Base-by-base conservation (phyloP, 2,329 filamentous ascomycete genomes). In the Aspergillus sclerotialis region DNA sequence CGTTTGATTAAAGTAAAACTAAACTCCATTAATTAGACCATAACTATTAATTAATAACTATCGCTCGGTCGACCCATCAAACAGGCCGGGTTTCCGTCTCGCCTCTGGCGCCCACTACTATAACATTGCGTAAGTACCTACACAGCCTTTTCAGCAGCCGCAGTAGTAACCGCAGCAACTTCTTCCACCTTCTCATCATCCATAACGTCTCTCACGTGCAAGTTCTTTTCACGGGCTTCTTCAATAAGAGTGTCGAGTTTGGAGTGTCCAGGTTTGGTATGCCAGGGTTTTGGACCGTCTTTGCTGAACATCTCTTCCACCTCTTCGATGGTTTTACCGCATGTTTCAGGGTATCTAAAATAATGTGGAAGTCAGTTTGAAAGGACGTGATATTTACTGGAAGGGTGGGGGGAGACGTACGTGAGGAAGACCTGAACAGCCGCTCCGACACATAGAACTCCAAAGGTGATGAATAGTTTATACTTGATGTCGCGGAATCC, bases 401-500 rank as follows among this genome's bases (percentile, higher is more conserved):
- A 23, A 23, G 10, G 19, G 12, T n/a, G 6, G 17, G 15, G 21
- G 7, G n/a, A 26, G 7, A 40, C 38, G 38, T 64, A 69, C 5
- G 61, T 64, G 34, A 70, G 56, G 44, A 52, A 72, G 37, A 67
- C 65, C 28, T 71, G 67, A 4, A 65, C 39, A 0, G 67, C 64
- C 5, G 58, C 68, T 2, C 52, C 55, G n/a, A 71, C 38, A 38
- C 68, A 73, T 31, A 73, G 52, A 5, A 56, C 45, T 1, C 69
- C 68, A 39, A 72, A 73, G 15, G 72, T 55, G 27, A 73, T 65
- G 50, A 71, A 73, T 9, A 72, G 58, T 39, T 69, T 69, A 58
- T 69, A 78, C 16, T 63, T 64, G 52, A 79, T 79, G 50, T 76
- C 77, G 31, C 64, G 56, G 56, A 80, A 76, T 1, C 67, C 73